Base-by-base conservation (phyloP, 1,139 yeast genomes). In the Magnusiomyces magnusii region DNA sequence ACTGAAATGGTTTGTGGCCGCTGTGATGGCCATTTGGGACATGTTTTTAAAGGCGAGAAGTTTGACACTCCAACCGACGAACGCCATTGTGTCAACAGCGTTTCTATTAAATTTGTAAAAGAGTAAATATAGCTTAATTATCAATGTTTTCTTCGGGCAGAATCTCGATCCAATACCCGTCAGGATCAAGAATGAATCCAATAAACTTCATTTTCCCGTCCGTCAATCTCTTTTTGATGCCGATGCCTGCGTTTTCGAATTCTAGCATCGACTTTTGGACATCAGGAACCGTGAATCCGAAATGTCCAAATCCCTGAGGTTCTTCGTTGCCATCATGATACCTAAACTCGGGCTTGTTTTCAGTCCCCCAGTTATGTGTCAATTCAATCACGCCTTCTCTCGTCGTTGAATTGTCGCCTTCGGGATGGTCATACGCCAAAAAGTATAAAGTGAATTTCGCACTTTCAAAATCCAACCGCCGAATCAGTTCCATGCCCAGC, bases 21-120 rank as follows among this genome's bases (percentile, higher is more conserved):
- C n/a, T 93, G 99, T 71, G 96, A 89, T 55, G 96, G 97, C 0
- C 99, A 93, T 73, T 75, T 93, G 66, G 99, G 99, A 1, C 99
- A 93, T 73, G 86, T 93, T 1, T 93, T 93, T 73, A 83, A 83
- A 66, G 96, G 96, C n/a, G 99, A 93, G 74, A 98, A 98, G 0
- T 92, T 82, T 76, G 75, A 81, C 52, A 87, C 84, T 15, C 99
- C 98, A 7, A 90, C 96, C 0, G 93, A 92, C 71, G 93, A 82
- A 65, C 82, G 99, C 70, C 98, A 93, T 71, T 93, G 99, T 73
- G 97, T 92, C 27, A 93, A 93, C 73, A 87, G 96, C 60, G 78
- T 89, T 9, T 31, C 36, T 7, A 13, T 7, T 13, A 31, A 13
- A 31, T 7, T 13, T 31, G 36, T 31, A 31, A 7, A 31, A 7